phyloP scores from a whole-genome alignment of 2,329 filamentous ascomycete species.

The Periconia digitata region DNA sequence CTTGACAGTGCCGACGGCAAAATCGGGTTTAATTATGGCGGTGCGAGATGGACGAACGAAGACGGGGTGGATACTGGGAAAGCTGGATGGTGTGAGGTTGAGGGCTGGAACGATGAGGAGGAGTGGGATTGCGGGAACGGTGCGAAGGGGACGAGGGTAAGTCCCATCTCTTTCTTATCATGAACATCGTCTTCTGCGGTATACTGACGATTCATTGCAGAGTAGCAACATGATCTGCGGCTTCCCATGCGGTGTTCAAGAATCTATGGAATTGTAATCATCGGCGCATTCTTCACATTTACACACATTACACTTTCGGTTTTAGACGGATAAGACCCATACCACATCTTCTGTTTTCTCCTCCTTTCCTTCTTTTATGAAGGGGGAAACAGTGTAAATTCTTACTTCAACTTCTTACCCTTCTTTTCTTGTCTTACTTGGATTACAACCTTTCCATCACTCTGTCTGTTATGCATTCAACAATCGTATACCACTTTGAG shows the following conservation, averaged over 20 bases:
- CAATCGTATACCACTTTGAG: too few species aligned
- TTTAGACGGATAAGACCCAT: too few species aligned
- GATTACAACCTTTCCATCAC: too few species aligned
- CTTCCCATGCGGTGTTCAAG: background rate
- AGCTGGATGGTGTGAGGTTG: slow-evolving; percentile 4
- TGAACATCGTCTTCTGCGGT: background rate
- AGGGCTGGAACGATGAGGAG: slow-evolving; percentile 4
- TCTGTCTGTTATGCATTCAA: too few species aligned
- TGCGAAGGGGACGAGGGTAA: background rate
- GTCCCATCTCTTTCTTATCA: background rate
- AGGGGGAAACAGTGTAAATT: too few species aligned
- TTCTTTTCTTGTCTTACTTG: too few species aligned
- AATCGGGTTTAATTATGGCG: slow-evolving; percentile 2
- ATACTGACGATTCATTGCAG: background rate
- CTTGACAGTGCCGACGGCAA: background rate
- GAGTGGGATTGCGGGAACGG: slow-evolving; percentile 1
- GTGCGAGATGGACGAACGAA: slow-evolving; percentile 3
- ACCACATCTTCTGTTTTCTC: too few species aligned
- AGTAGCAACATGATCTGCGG: slow-evolving; percentile 1
- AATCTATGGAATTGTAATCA: slow-evolving; percentile 1
- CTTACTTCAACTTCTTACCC: too few species aligned
- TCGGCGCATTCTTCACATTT: too few species aligned
- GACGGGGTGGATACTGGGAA: background rate
- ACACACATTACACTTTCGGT: too few species aligned
- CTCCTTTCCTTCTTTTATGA: too few species aligned